Conservation (phyloP, 2,329 filamentous ascomycete genomes). For the Aspergillus intermedius region DNA sequence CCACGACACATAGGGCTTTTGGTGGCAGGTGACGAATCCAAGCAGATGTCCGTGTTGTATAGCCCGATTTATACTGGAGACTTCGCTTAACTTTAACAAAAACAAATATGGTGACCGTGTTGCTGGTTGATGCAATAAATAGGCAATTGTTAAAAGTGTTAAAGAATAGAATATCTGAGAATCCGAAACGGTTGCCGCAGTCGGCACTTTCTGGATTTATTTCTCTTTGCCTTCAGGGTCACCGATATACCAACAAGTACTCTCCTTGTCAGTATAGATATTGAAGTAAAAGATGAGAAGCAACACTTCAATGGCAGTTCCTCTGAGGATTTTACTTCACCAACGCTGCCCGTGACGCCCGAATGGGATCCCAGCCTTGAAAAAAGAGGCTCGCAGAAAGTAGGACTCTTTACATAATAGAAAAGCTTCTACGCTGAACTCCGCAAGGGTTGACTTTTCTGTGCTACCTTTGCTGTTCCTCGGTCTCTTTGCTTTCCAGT, state of each 20-base stretch:
- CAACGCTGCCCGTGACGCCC: not conserved
- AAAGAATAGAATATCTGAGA: not conserved
- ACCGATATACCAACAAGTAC: too few species aligned
- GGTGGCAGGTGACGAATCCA: not conserved
- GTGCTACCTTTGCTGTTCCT: conserved; percentile 39
- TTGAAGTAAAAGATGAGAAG: not conserved
- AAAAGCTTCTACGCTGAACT: not conserved
- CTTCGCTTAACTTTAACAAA: not conserved
- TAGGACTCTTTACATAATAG: not conserved
- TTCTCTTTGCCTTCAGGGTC: too few species aligned
- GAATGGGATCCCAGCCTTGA: not conserved
- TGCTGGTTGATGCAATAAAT: not conserved
- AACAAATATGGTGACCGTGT: not conserved
- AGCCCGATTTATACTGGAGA: not conserved
- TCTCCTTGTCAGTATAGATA: not conserved
- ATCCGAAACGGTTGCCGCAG: not conserved
- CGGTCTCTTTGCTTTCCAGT: conserved; percentile 40
- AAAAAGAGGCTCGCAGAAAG: not conserved
- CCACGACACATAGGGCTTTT: not conserved
- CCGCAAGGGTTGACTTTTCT: conserved; percentile 7
- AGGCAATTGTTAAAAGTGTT: not conserved
- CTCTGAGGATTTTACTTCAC: not conserved
- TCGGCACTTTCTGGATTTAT: too few species aligned
- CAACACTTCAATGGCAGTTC: not conserved
- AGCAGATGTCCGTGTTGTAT: not conserved